phyloP scores from a whole-genome alignment of 805 yeast species.

The Vanderwaltozyma verrucispora region DNA sequence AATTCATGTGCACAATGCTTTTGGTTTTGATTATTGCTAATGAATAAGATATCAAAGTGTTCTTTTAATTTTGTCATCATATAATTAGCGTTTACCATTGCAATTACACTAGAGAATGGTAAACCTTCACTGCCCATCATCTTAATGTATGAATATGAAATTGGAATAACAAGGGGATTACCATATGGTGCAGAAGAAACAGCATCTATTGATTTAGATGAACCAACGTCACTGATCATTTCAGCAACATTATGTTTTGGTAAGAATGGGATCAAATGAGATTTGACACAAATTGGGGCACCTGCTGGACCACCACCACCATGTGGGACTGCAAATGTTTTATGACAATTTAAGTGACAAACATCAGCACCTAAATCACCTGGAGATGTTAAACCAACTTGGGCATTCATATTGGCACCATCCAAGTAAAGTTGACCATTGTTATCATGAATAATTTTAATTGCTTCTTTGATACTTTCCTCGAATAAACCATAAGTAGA shows the following conservation, averaged over 20 bases:
- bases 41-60: constrained; percentile 67
- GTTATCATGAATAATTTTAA: constrained; percentile 67
- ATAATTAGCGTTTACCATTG: constrained; percentile 92
- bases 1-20: constrained; percentile 95
- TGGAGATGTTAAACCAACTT: constrained; percentile 93
- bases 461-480: constrained; percentile 78
- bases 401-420: constrained; percentile 99
- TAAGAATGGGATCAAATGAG: constrained; percentile 67
- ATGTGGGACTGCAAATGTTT: constrained; percentile 95
- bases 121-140: constrained; percentile 81
- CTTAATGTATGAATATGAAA: constrained; percentile 90
- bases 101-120: constrained; percentile 79
- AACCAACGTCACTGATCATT: constrained; percentile 36
- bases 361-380: constrained; percentile 98
- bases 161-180: constrained; percentile 86
- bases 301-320: constrained; percentile 99
- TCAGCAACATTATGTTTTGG: constrained; percentile 63
- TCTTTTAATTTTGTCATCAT: constrained; percentile 72
- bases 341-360: constrained; percentile 92
- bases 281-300: constrained; percentile 91
- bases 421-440: constrained; percentile 97
- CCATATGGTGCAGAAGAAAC: constrained; percentile 95
- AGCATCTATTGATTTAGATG: constrained; percentile 49
- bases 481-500: constrained; percentile 95
- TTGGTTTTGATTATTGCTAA: constrained; percentile 33